phyloP scores from a whole-genome alignment of 257 asterid species.

The Nemophila menziesii region DNA sequence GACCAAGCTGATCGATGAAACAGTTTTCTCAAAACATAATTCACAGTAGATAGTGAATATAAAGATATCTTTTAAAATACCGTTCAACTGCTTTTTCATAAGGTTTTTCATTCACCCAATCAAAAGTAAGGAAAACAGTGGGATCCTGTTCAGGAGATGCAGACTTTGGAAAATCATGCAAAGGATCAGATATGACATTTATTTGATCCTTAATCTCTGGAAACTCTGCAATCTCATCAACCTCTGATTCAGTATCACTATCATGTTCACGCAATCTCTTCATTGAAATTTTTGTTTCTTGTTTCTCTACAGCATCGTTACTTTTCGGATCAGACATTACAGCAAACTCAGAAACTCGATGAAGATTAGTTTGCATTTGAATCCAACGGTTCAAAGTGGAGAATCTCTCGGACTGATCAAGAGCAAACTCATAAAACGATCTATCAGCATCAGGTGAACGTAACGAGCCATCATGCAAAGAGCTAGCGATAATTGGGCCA shows the following conservation, averaged over 20 bases:
- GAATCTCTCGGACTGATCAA: conserved; percentile 96
- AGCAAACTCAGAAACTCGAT: conserved; percentile 88
- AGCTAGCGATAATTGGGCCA: conserved; percentile 56
- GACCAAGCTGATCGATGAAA: conserved; percentile 9
- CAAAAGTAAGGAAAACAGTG: conserved; percentile 75
- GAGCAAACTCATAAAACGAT: conserved; percentile 78
- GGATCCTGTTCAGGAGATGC: conserved; percentile 42
- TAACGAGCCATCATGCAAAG: conserved; percentile 50
- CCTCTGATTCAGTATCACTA: conserved; percentile 82
- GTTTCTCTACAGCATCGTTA: conserved; percentile 32
- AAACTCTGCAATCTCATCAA: conserved; percentile 47
- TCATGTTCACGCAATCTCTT: conserved; percentile 83
- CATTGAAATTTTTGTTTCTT: conserved; percentile 40
- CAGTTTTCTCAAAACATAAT: background rate
- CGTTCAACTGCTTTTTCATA: conserved; percentile 85
- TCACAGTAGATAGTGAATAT: conserved; percentile 1
- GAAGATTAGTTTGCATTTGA: conserved; percentile 95
- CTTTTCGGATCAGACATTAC: conserved; percentile 53
- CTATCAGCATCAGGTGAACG: conserved; percentile 70
- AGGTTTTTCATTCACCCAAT: conserved; percentile 92
- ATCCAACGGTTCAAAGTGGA: conserved; percentile 98
- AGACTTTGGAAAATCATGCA: conserved; percentile 53
- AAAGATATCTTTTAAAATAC: conserved; percentile 28
- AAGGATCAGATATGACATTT: conserved; percentile 33
- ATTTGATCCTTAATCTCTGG: conserved; percentile 49